Percentiles rank a stretch among this genome's conserved stretches.
These are phyloP conservation scores for Fonsecaea erecta DNA, from an alignment of 2,329 filamentous ascomycete genomes.

Conservation along the genomic window DNA sequence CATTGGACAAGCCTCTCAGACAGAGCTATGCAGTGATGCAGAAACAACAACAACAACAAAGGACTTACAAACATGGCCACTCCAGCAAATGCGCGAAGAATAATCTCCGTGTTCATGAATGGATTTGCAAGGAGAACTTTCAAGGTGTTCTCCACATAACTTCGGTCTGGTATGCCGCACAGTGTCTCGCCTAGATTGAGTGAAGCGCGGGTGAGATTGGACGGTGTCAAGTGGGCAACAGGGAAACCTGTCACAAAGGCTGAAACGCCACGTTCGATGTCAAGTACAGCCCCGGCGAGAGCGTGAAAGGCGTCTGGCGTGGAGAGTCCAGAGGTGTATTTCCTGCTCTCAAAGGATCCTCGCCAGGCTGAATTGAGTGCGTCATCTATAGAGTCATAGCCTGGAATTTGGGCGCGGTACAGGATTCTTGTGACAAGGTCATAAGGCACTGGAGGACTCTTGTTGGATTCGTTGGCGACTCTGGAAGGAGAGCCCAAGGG, in stretches of 20 bases:
- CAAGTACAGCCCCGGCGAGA: neutral
- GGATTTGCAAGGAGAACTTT: neutral
- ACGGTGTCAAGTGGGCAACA: neutral
- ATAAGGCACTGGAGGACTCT: too few relatives aligned
- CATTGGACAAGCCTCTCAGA: neutral
- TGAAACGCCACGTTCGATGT: neutral
- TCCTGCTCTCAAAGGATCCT: too few relatives aligned
- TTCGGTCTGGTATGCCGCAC: neutral
- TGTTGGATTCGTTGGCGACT: too few relatives aligned
- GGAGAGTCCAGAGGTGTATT: too few relatives aligned
- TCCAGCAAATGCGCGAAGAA: neutral
- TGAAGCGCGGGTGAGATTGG: neutral
- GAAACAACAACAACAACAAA: neutral
- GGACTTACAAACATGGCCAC: neutral
- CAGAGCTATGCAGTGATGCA: neutral
- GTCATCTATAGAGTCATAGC: too few relatives aligned
- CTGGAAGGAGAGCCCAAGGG: too few relatives aligned
- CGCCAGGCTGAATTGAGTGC: too few relatives aligned
- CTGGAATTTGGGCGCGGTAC: too few relatives aligned
- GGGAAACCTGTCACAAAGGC: neutral
- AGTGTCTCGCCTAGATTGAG: neutral
- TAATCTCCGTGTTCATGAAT: neutral
- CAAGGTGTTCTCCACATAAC: neutral
- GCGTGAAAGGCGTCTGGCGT: neutral
- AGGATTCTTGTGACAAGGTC: too few relatives aligned